Base-by-base conservation (phyloP, 257 asterid genomes). In the Solanum okadae region DNA sequence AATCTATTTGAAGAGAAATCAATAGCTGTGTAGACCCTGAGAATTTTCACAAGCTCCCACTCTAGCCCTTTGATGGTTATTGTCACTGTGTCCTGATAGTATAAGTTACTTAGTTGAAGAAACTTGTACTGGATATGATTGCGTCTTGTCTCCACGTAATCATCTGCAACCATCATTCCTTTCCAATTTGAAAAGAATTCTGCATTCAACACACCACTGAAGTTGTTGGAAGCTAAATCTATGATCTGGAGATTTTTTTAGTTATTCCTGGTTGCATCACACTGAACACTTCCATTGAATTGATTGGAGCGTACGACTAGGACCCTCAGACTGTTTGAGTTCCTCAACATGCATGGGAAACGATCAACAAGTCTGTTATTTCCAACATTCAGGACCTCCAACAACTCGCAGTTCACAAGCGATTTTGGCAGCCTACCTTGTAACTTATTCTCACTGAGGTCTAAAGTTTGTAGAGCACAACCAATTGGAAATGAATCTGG, bases 51-150 rank as follows among this genome's bases (percentile, higher is more conserved):
- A 33, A 95, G 92, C 90, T 94, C 92, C 86, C 89, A 3, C 84
- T 95, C 94, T 0, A 79, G 46, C 8, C 99, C 96, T 93, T 95
- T 96, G 59, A 92, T 44, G 83, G 94, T 94, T 20, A 93, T 89
- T 18, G 88, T 91, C 56, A 96, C 95, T 1, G 92, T 86, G 61
- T 94, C 93, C 92, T 92, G 93, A 84, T 95, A 96, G 90, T 93
- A 92, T 0, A 84, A 84, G 7, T 78, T 27, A 63, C 29, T 87
- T 59, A 73, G 67, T 9, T 31, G 10, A 42, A 90, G 63, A 85
- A 90, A 68, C 3, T 20, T 85, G 40, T 72, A 87, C 9, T 27
- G 67, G 86, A 93, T 83, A 82, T 87, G 88, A 71, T 71, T 71
- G 35, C 25, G 81, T 25, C 56, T 67, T 25, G 76, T 27, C 38